Conservation (phyloP, 192 early-diverging fungal species). For the Backusella psychrophila region DNA sequence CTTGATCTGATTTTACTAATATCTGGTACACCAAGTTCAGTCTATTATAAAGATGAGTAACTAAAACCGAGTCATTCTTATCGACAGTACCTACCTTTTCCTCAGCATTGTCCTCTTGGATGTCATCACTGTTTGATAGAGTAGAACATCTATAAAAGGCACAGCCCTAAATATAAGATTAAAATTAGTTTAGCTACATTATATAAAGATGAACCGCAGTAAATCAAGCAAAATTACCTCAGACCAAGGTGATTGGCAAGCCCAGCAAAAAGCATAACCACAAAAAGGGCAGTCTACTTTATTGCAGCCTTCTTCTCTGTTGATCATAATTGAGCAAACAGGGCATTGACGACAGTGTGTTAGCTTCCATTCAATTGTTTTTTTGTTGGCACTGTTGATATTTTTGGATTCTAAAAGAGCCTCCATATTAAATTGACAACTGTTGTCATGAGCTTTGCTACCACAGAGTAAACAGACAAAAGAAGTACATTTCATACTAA, state of each 20-base stretch:
- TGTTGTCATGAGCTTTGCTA: not conserved
- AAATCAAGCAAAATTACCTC: constrained; percentile 27
- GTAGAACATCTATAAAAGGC: constrained; percentile 55
- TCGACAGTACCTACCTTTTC: not conserved
- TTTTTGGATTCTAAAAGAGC: not conserved
- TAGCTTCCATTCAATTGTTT: not conserved
- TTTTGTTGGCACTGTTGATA: not conserved
- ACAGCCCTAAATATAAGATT: constrained; percentile 34
- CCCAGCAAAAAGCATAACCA: constrained; percentile 64
- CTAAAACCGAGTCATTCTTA: not conserved
- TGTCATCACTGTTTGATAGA: not conserved
- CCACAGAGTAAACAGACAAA: constrained; percentile 2
- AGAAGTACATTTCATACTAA: not conserved
- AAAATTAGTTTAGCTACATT: not conserved
- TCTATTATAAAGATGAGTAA: not conserved
- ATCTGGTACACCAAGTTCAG: constrained; percentile 6
- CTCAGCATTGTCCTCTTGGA: not conserved
- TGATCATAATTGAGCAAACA: constrained; percentile 59
- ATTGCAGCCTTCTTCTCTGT: constrained; percentile 67
- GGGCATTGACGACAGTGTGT: constrained; percentile 51
- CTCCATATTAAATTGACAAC: not conserved
- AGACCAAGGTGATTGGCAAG: constrained; percentile 53
- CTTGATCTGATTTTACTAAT: not conserved
- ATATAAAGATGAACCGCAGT: too few relatives aligned
- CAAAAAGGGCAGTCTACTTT: constrained; percentile 65